Base-by-base conservation (phyloP, 495 filamentous ascomycete species). In the Lepidopterella palustris region DNA sequence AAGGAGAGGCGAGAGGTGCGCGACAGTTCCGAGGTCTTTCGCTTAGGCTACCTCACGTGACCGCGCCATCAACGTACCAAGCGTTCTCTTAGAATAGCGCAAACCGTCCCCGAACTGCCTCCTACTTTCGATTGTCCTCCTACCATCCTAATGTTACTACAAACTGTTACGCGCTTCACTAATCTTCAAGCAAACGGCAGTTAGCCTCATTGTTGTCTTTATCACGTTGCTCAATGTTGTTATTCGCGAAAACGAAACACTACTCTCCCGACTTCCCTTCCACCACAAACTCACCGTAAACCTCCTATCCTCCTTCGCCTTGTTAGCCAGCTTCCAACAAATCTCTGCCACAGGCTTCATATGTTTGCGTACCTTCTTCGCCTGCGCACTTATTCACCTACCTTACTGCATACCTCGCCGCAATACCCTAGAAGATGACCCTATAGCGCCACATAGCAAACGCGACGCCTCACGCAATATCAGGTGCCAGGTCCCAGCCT, bases 371-470 rank as follows among this genome's bases (percentile, higher is more conserved):
- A 92, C 87, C 52, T 84, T 79, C 51, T 76, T 77, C 13, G 91
- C 91, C 62, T 87, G 77, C 47, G 79, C 85, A 71, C 88, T n/a
- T 92, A 72, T 89, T 95, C n/a, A 90, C 91, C 80, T 96, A 91
- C 28, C 91, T 76, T 39, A 79, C 75, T 26, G 91, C 91, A 62
- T 82, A 83, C 55, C 91, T 77, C 47, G 89, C 89, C 42, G 88
- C 87, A 68, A 96, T 93, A 4, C 91, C 90, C 76, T 96, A 90
- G 74, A 87, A 88, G 65, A 96, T 92, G 32, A 90, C 84, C 10
- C 86, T 79, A 53, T 82, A 82, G 50, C 80, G 73, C 67, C 79
- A 80, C 71, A 76, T 54, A 74, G 88, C 88, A 80, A 96, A 77
- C 60, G 81, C 72, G 81, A 81, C 75, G 72, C 89, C 71, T 79